Evolutionary conservation across 495 filamentous ascomycete genomes (phyloP).

Genomic region (Neurospora pannonica): DNA sequence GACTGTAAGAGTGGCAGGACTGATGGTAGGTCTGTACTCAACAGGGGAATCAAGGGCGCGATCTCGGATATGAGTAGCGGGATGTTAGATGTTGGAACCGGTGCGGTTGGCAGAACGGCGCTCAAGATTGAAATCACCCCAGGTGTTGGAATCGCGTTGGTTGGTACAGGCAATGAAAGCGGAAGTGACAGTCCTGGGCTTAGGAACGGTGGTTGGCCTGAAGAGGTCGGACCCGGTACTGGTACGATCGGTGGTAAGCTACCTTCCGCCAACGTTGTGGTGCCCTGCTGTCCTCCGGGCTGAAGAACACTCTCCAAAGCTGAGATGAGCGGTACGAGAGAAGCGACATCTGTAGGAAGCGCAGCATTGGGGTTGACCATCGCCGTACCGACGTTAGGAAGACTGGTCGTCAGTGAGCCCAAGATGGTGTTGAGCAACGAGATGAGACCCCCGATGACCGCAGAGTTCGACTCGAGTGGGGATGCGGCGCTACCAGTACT

Average conservation of each 20-base stretch:
- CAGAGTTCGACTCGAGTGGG: background rate
- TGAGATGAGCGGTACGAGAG: background rate
- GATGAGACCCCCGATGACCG: slow-evolving; percentile 3
- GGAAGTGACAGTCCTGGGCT: slow-evolving; percentile 3
- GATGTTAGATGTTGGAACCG: background rate
- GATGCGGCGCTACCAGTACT: background rate
- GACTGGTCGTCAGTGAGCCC: background rate
- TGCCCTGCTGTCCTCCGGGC: background rate
- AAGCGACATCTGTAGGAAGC: background rate
- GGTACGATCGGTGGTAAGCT: background rate
- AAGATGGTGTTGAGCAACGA: slow-evolving; percentile 2
- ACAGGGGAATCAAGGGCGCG: background rate
- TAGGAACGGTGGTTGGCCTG: background rate
- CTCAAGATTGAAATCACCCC: background rate
- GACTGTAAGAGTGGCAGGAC: slow-evolving; percentile 2
- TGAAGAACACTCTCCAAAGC: slow-evolving; percentile 1
- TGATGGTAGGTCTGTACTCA: slow-evolving; percentile 1
- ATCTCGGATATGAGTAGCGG: slow-evolving; percentile 6
- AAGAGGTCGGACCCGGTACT: background rate
- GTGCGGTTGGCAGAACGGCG: background rate
- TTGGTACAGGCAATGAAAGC: slow-evolving; percentile 1
- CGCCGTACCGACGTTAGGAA: background rate
- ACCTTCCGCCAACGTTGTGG: background rate
- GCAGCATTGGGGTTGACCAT: background rate
- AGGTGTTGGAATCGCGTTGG: background rate